Evolutionary conservation across 2,329 filamentous ascomycete genomes (phyloP), one percentile per base, ranked within the genome.

Genomic region (Teratosphaeria nubilosa): DNA sequence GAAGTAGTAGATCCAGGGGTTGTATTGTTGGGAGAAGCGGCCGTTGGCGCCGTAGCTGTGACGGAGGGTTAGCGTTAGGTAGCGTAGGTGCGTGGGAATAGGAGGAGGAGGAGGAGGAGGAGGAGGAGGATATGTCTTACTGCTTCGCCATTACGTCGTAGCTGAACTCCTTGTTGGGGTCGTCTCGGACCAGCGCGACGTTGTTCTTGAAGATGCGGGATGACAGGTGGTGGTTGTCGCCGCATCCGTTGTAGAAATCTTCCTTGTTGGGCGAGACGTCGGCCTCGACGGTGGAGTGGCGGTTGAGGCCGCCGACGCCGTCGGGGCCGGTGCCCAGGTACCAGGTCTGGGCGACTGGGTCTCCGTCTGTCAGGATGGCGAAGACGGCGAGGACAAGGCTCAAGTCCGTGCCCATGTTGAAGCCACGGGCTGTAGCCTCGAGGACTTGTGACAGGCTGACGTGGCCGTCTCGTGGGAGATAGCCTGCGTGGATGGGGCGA

Each of bases 351-450:
- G 64, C 64, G 27, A 60, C 56, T 48, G 64, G 61, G 59, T 69
- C 64, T 55, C 66, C 69, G 57, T 67, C 64, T 22, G 69, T 64
- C 7, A 70, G 62, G 5, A 67, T 58, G 10, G 68, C 65, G 59
- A 68, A 71, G 13, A 72, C 63, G 41, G 65, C 66, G 30, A 76
- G 67, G 37, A 76, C 65, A 24, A 68, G 68, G 25, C 72, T 66
- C 53, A 76, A 69, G 54, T 75, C 73, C 16, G 67, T 52, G 9
- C 66, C 71, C 72, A 75, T 74, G 62, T 73, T 73, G 66, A 73
- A 74, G 20, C 48, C 57, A 11, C 65, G 62, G 52, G 65, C 56
- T 0, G 68, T 70, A 5, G 70, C 70, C 13, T 70, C 63, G 55
- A 72, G 56, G 41, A 73, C 67, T 37, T 74, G 66, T 6, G 65